phyloP scores from a whole-genome alignment of 2,329 filamentous ascomycete species.

The Penicillium expansum region DNA sequence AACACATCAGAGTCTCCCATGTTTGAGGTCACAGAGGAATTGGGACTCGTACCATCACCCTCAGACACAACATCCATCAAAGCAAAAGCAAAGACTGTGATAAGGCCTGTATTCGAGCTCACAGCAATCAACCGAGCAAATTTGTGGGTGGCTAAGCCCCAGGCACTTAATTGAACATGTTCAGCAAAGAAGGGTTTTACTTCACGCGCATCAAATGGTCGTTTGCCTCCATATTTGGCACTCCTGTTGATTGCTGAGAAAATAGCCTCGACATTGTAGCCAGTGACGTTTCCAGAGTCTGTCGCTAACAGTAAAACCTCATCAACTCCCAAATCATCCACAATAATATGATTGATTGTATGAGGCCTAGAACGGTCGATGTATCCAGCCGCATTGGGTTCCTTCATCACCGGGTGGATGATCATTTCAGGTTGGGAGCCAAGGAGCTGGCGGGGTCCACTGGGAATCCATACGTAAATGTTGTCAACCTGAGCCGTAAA shows the following conservation, averaged over 20 bases:
- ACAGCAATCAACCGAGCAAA: constrained; percentile 82
- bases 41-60: constrained; percentile 16
- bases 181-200: constrained; percentile 65
- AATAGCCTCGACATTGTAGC: constrained; percentile 62
- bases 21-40: constrained; percentile 4
- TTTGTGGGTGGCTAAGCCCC: constrained; percentile 82
- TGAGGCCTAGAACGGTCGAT: constrained; percentile 56
- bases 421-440: constrained; percentile 41
- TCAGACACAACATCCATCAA: constrained; percentile 43
- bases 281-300: constrained; percentile 73
- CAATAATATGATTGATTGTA: constrained; percentile 65
- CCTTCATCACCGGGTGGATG: constrained; percentile 43
- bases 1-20: neutral
- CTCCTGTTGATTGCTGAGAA: constrained; percentile 45
- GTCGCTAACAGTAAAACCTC: constrained; percentile 68
- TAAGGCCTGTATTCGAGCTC: constrained; percentile 66
- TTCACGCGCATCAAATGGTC: constrained; percentile 33
- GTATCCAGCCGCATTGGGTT: constrained; percentile 49
- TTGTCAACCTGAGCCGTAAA: constrained; percentile 44
- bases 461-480: constrained; percentile 47
- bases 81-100: constrained; percentile 61
- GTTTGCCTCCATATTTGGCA: constrained; percentile 15
- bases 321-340: constrained; percentile 65
- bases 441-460: constrained; percentile 41
- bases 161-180: constrained; percentile 75